Conservation (phyloP, 2,329 filamentous ascomycete species). For the Xylaria polymorpha region DNA sequence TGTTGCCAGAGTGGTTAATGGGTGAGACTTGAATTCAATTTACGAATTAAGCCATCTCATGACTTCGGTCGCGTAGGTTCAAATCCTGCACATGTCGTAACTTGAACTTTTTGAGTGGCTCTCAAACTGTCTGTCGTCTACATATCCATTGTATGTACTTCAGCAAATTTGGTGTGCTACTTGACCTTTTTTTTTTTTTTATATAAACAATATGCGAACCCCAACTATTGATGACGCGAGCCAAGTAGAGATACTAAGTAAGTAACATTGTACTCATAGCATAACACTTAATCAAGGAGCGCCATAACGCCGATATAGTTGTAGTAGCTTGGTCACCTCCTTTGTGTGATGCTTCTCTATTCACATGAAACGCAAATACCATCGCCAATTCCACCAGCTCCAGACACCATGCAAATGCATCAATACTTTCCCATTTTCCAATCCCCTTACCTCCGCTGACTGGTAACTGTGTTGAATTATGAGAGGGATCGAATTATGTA, state of each 20-base stretch:
- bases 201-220: background rate
- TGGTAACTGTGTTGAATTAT: slow-evolving; percentile 18
- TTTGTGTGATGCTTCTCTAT: slow-evolving; percentile 41
- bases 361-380: slow-evolving; percentile 32
- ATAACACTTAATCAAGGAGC: slow-evolving; percentile 7
- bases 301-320: slow-evolving; percentile 30
- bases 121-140: background rate
- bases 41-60: slow-evolving; percentile 44
- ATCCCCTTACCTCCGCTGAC: background rate
- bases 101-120: background rate
- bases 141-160: too few relatives aligned
- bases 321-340: slow-evolving; percentile 7
- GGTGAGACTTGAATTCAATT: slow-evolving; percentile 48
- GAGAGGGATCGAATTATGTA: slow-evolving; percentile 74
- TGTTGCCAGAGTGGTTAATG: slow-evolving; percentile 50
- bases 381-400: slow-evolving; percentile 32
- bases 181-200: too few relatives aligned
- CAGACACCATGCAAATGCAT: slow-evolving; percentile 46
- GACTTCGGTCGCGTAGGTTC: slow-evolving; percentile 49
- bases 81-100: slow-evolving; percentile 48
- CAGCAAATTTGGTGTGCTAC: too few relatives aligned
- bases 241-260: too few relatives aligned
- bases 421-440: slow-evolving; percentile 3
- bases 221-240: background rate
- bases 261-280: too few relatives aligned